Evolutionary conservation across 2,329 filamentous ascomycete species (phyloP).

Genomic region (Trichoderma sp.): DNA sequence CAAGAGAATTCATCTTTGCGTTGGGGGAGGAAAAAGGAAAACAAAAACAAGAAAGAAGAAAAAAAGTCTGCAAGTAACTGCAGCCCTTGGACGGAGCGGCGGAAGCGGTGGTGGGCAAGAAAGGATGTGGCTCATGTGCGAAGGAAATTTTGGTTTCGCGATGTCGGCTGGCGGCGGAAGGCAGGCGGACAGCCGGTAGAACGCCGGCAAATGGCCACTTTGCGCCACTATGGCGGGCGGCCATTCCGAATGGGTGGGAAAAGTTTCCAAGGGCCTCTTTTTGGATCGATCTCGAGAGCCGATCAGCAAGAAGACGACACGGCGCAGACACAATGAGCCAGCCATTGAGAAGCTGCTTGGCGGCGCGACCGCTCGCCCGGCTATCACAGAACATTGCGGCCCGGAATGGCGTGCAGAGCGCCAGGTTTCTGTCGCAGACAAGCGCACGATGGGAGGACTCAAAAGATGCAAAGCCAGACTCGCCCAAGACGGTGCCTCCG

Average conservation of each 20-base stretch:
- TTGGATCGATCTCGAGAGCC: neutral
- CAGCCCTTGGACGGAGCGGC: slow-evolving; percentile 32
- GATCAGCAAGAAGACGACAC: slow-evolving; percentile 6
- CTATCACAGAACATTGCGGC: slow-evolving; percentile 30
- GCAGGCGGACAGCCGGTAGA: slow-evolving; percentile 41
- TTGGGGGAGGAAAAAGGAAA: slow-evolving; percentile 22
- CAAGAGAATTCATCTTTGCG: slow-evolving; percentile 48
- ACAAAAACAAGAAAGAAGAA: slow-evolving; percentile 24
- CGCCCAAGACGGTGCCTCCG: slow-evolving; percentile 30
- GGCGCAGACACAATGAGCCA: slow-evolving; percentile 48
- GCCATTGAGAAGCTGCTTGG: slow-evolving; percentile 45
- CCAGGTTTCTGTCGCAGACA: slow-evolving; percentile 46
- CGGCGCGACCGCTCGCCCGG: slow-evolving; percentile 44
- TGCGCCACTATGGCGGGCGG: slow-evolving; percentile 8
- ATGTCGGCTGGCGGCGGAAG: slow-evolving; percentile 41
- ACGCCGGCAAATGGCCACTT: slow-evolving; percentile 37
- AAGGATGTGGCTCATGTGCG: slow-evolving; percentile 31
- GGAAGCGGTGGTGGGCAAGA: slow-evolving; percentile 31
- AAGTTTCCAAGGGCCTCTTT: slow-evolving; percentile 7
- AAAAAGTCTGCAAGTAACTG: slow-evolving; percentile 34
- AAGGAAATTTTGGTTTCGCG: slow-evolving; percentile 44
- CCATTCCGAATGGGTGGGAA: slow-evolving; percentile 17
- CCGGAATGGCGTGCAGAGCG: slow-evolving; percentile 30
- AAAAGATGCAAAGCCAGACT: slow-evolving; percentile 29
- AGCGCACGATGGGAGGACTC: slow-evolving; percentile 35